phyloP scores from a whole-genome alignment of 768 basidiomycete species.

The Melanogaster broomeanus region DNA sequence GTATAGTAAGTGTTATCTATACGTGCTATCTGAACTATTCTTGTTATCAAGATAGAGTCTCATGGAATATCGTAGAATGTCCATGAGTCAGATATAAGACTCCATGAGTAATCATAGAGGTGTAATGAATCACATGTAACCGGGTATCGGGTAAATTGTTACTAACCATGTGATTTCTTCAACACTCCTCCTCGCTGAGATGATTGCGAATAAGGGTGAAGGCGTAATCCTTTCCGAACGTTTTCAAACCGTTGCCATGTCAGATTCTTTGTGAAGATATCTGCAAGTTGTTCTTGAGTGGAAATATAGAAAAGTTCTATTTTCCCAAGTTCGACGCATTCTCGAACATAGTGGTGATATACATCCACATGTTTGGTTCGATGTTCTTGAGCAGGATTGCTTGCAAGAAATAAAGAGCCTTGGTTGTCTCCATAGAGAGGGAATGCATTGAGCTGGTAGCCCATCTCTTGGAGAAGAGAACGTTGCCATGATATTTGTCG shows the following conservation, averaged over 20 bases:
- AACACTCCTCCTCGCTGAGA: too few species aligned
- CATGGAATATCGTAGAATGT: too few species aligned
- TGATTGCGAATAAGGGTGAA: too few species aligned
- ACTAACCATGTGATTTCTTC: too few species aligned
- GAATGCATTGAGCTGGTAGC: constrained; percentile 1
- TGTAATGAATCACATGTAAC: too few species aligned
- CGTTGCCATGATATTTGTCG: constrained; percentile 30
- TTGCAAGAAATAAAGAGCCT: neutral
- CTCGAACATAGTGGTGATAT: neutral
- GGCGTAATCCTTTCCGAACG: too few species aligned
- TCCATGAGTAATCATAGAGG: too few species aligned
- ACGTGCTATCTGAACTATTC: too few species aligned
- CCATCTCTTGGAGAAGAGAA: constrained; percentile 18
- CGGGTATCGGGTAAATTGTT: too few species aligned
- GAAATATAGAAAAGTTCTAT: neutral
- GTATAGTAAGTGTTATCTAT: too few species aligned
- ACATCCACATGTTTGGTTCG: neutral
- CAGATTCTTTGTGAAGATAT: constrained; percentile 1
- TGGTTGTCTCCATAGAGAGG: constrained; percentile 16
- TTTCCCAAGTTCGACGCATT: neutral
- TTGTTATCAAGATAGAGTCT: too few species aligned
- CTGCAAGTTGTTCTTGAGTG: neutral
- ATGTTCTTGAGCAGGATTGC: neutral
- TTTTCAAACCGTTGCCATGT: neutral
- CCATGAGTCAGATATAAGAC: too few species aligned